Base-by-base conservation (phyloP, 2,329 filamentous ascomycete species). In the Alternaria ethzedia region DNA sequence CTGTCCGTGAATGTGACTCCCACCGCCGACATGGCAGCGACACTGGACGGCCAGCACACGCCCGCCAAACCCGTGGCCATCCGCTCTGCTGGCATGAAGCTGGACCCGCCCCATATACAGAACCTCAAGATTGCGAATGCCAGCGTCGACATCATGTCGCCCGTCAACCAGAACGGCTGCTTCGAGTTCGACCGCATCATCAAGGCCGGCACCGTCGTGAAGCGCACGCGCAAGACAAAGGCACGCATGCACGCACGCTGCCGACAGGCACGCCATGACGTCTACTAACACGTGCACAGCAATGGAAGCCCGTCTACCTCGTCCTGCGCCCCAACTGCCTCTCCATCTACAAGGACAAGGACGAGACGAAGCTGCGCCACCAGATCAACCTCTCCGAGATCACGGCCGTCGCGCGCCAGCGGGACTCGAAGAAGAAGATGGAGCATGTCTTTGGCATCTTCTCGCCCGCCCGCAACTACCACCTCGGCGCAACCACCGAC, bases 101-200 rank as follows among this genome's bases (percentile, higher is more conserved):
- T 78, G 56, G 63, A 68, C 46, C 68, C 69, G 60, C 71, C 71
- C 55, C 36, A 65, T 12, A 68, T 71, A 59, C 71, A 72, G 61
- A 74, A 62, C 61, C 54, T 68, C 64, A 73, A 70, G 52, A 61
- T 66, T 13, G 61, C 67, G 56, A 70, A 66, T 46, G 63, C 67
- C 51, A 25, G 83, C 83, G 25, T 90, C 46, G 89, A 91, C 68
- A 85, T 89, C 15, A 89, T 93, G 75, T 96, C 93, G 28, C 93
- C 94, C 5, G 93, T 98, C 68, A 97, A 95, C 77, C 91, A 97
- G 80, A 94, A 97, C 80, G 96, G 96, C 66, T 96, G 93, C 80
- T 99, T 97, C 79, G 94, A 96, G 75, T 97, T 96, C 75, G 96
- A 99, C 80, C 90, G 94, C 54, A 92, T 98, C 59, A 87, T 98